A percentile compares a stretch with the other conserved stretches of the same genome.
Evolutionary conservation across 768 basidiomycete genomes (phyloP).

Genomic region (Lepiota venenata): DNA sequence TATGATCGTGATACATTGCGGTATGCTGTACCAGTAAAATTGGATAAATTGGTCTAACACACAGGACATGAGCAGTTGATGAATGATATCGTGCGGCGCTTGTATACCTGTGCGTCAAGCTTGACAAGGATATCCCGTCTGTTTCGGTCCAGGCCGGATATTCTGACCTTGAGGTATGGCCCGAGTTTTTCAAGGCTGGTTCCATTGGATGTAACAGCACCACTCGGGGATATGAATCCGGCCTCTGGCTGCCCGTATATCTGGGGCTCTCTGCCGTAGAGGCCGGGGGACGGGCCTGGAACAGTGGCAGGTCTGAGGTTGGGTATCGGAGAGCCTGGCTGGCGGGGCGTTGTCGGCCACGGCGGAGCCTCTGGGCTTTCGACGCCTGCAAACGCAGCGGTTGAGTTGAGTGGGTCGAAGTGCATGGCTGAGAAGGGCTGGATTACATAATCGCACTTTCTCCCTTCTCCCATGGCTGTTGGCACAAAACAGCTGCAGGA

Average conservation of each 20-base stretch:
- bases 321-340: slow-evolving; percentile 67
- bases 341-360: slow-evolving; percentile 82
- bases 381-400: slow-evolving; percentile 48
- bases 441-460: slow-evolving; percentile 3
- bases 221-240: slow-evolving; percentile 76
- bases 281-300: slow-evolving; percentile 49
- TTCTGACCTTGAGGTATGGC: slow-evolving; percentile 85
- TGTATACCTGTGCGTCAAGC: slow-evolving; percentile 87
- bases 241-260: slow-evolving; percentile 86
- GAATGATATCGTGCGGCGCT: slow-evolving; percentile 8
- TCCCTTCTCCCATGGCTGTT: neutral
- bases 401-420: slow-evolving; percentile 67
- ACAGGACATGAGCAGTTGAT: neutral
- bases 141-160: slow-evolving; percentile 92
- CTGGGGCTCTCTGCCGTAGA: slow-evolving; percentile 78
- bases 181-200: slow-evolving; percentile 69
- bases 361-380: slow-evolving; percentile 48
- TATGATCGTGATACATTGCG: slow-evolving; percentile 95
- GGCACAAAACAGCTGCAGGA: neutral
- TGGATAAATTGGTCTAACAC: slow-evolving; percentile 85
- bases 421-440: slow-evolving; percentile 31
- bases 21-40: slow-evolving; percentile 86
- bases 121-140: slow-evolving; percentile 91
- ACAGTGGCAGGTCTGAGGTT: slow-evolving; percentile 63
- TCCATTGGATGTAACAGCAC: slow-evolving; percentile 65